phyloP scores from a whole-genome alignment of 192 early-diverging fungal species.

The Umbelopsis vinacea region DNA sequence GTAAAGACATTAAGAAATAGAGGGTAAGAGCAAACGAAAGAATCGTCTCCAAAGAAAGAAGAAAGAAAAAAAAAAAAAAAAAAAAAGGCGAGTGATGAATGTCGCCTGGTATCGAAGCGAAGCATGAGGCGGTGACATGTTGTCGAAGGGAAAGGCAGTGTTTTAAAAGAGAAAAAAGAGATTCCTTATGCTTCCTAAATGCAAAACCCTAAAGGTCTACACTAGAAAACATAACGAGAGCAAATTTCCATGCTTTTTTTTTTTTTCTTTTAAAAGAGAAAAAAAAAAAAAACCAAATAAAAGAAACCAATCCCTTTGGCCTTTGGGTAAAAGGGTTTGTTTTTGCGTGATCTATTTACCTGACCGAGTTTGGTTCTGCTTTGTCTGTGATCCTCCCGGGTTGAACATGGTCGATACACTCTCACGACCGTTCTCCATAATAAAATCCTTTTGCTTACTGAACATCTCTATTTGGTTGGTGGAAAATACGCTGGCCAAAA shows the following conservation, averaged over 20 bases:
- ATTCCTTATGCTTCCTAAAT: background rate
- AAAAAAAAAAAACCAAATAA: background rate
- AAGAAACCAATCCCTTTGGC: background rate
- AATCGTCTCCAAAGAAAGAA: background rate
- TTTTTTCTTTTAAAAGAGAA: too few species aligned
- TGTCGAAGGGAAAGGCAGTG: too few species aligned
- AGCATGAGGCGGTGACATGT: too few species aligned
- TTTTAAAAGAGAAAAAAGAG: too few species aligned
- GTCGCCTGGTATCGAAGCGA: background rate
- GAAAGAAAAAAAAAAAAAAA: background rate
- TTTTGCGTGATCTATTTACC: slow-evolving; percentile 22
- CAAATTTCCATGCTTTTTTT: background rate
- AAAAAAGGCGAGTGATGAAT: background rate
- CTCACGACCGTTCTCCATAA: slow-evolving; percentile 22
- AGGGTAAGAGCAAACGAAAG: background rate
- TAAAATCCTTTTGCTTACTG: slow-evolving; percentile 30
- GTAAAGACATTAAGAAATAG: too few species aligned
- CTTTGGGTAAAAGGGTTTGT: background rate
- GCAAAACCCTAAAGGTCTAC: background rate
- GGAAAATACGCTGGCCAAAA: slow-evolving; percentile 87
- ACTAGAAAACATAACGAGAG: background rate
- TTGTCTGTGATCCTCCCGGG: background rate
- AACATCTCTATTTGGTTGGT: slow-evolving; percentile 41
- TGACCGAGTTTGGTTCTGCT: background rate
- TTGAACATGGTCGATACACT: background rate